Conservation (phyloP, 495 filamentous ascomycete genomes). For the Talaromyces wortmannii region DNA sequence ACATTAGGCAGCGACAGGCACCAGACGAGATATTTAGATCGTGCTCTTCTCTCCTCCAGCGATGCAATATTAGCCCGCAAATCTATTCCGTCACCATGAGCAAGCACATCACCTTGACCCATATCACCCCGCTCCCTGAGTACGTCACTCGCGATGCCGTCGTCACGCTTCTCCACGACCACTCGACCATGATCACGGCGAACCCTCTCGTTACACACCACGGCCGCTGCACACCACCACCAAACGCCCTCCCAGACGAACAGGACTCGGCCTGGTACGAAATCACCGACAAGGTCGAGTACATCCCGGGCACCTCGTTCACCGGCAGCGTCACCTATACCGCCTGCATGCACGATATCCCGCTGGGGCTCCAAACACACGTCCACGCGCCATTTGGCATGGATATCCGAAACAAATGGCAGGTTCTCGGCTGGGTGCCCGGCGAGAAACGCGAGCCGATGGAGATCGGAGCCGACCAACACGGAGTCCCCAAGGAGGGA, state of each 20-base stretch:
- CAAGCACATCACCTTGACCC: conserved; percentile 49
- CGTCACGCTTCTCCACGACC: conserved; percentile 62
- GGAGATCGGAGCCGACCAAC: conserved; percentile 42
- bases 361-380: conserved; percentile 66
- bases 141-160: conserved; percentile 59
- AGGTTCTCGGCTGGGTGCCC: conserved; percentile 48
- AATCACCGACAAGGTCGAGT: conserved; percentile 56
- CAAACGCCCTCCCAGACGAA: conserved; percentile 58
- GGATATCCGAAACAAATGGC: conserved; percentile 67
- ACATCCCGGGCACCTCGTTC: conserved; percentile 60
- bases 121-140: conserved; percentile 64
- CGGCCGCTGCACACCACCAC: conserved; percentile 54
- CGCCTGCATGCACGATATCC: conserved; percentile 64
- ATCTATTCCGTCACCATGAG: background rate
- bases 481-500: conserved; percentile 44
- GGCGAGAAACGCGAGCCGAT: conserved; percentile 52
- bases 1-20: background rate
- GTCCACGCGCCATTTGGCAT: conserved; percentile 62
- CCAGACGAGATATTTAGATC: background rate
- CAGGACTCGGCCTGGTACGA: conserved; percentile 63
- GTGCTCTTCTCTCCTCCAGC: background rate
- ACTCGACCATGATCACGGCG: conserved; percentile 71
- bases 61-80: background rate
- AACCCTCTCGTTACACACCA: conserved; percentile 73
- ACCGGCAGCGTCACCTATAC: conserved; percentile 65